These are phyloP conservation scores for Cladophialophora carrionii DNA, from an alignment of 2,329 filamentous ascomycete species.

Conservation along the genomic window DNA sequence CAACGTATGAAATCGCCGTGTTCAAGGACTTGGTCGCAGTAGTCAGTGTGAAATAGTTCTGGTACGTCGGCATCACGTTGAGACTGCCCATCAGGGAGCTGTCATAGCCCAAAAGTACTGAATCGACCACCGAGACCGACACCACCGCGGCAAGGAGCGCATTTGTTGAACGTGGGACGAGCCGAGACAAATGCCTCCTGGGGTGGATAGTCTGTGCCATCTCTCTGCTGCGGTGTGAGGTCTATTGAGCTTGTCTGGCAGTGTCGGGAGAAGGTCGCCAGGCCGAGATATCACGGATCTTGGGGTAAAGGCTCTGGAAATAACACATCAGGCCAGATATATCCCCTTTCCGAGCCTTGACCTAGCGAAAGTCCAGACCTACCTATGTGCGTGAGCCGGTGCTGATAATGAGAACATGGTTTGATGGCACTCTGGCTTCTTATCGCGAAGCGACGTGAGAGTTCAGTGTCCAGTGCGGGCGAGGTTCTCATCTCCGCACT, in stretches of 20 bases:
- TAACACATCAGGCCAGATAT: background rate
- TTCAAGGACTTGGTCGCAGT: conserved; percentile 44
- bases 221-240: background rate
- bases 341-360: background rate
- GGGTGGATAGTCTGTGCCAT: conserved; percentile 14
- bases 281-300: background rate
- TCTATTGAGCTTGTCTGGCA: background rate
- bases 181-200: conserved; percentile 19
- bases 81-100: conserved; percentile 44
- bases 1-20: conserved; percentile 40
- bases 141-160: conserved; percentile 30
- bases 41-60: conserved; percentile 43
- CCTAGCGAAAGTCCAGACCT: background rate
- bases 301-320: background rate
- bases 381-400: background rate
- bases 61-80: conserved; percentile 45
- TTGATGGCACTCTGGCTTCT: background rate
- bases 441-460: background rate
- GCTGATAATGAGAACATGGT: background rate
- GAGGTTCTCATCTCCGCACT: background rate
- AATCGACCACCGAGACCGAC: conserved; percentile 40
- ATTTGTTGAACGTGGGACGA: conserved; percentile 14
- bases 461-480: background rate
- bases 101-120: conserved; percentile 42
- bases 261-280: background rate